A percentile compares a stretch with the other conserved stretches of the same genome.
Conservation (phyloP, 768 basidiomycete species). For the Tylopilus balloui region DNA sequence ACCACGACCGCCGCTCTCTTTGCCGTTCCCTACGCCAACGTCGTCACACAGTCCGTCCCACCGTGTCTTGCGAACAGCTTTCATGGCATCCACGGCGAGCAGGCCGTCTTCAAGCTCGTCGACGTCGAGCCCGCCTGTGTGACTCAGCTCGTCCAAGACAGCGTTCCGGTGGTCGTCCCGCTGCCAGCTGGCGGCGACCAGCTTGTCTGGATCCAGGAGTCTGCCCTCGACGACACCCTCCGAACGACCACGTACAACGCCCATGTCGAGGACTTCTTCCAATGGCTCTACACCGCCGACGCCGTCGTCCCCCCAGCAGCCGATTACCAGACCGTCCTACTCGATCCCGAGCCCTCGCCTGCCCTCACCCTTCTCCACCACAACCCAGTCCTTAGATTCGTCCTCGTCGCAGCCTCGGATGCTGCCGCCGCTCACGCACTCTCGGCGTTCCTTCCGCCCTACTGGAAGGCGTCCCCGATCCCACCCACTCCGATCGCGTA, state of each 20-base stretch:
- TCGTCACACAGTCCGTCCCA: constrained; percentile 16
- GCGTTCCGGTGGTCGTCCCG: constrained; percentile 10
- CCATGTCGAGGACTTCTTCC: constrained; percentile 38
- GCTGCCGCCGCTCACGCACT: constrained; percentile 40
- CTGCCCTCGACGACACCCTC: constrained; percentile 46
- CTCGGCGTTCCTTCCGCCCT: constrained; percentile 62
- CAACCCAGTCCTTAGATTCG: constrained; percentile 34
- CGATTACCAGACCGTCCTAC: constrained; percentile 19
- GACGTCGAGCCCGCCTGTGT: constrained; percentile 43
- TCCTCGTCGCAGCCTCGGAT: constrained; percentile 46
- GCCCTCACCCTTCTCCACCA: constrained; percentile 39
- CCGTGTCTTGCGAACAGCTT: constrained; percentile 48
- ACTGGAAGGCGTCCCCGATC: constrained; percentile 67
- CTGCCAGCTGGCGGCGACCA: constrained; percentile 32
- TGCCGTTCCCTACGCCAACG: constrained; percentile 19
- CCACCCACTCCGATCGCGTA: constrained; percentile 46
- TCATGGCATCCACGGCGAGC: constrained; percentile 53
- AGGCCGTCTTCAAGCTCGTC: constrained; percentile 45
- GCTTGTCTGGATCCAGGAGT: constrained; percentile 60
- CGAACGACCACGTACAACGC: constrained; percentile 29
- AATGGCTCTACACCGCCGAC: constrained; percentile 23
- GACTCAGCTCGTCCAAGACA: not conserved
- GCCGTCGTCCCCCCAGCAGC: constrained; percentile 6
- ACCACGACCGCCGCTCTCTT: constrained; percentile 13
- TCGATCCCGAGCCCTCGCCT: constrained; percentile 6